Conservation (phyloP, 1,284 basidiomycete species). For the Trametes hirsuta region DNA sequence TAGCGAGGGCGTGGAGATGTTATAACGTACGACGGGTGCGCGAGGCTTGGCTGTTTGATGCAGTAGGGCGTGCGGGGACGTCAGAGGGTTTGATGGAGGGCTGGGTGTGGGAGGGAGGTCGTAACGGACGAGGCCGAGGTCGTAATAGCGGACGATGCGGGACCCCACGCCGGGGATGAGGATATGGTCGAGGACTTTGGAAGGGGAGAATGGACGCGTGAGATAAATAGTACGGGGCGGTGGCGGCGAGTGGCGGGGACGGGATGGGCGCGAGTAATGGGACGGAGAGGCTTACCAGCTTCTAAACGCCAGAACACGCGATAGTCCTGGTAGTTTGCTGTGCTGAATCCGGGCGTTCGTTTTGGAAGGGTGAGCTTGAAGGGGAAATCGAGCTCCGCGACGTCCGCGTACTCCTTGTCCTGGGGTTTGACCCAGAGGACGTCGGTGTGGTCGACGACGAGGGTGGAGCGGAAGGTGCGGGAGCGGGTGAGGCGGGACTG, state of each 20-base stretch:
- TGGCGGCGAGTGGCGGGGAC: conserved; percentile 24
- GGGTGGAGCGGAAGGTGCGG: conserved; percentile 55
- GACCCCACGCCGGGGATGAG: conserved; percentile 67
- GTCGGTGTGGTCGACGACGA: conserved; percentile 67
- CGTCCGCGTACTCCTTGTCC: conserved; percentile 53
- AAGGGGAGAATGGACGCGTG: conserved; percentile 20
- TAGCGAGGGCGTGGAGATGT: conserved; percentile 39
- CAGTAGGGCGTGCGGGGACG: conserved; percentile 23
- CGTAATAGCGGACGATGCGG: conserved; percentile 67
- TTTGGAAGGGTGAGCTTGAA: conserved; percentile 73
- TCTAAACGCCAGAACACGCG: conserved; percentile 82
- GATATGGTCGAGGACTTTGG: conserved; percentile 63
- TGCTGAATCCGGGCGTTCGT: conserved; percentile 66
- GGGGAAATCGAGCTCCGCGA: conserved; percentile 66
- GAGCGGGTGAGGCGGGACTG: conserved; percentile 69
- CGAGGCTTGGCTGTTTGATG: conserved; percentile 35
- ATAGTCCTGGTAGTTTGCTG: conserved; percentile 75
- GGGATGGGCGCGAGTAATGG: conserved; percentile 8
- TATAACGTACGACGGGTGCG: conserved; percentile 40
- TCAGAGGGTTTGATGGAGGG: conserved; percentile 10
- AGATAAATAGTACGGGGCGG: conserved; percentile 16
- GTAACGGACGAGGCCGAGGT: conserved; percentile 68
- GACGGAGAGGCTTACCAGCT: conserved; percentile 56
- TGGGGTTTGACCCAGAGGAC: conserved; percentile 72
- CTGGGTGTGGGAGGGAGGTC: conserved; percentile 43